phyloP scores from a whole-genome alignment of 176 grass and related monocot genomes.

The Melocanna baccifera region DNA sequence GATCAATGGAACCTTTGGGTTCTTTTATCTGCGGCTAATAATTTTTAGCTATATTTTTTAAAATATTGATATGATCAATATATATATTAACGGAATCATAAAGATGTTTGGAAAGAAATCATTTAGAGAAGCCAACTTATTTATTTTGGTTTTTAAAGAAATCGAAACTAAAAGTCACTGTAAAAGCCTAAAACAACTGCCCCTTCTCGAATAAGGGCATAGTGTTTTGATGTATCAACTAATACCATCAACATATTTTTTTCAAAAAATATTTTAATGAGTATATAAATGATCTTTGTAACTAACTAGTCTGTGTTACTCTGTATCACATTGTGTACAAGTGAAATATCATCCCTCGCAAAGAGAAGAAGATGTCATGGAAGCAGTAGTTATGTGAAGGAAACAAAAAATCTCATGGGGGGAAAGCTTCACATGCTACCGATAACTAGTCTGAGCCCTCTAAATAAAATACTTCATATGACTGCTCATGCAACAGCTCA shows the following conservation, averaged over 20 bases:
- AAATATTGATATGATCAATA: too few relatives aligned
- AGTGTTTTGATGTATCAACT: not conserved
- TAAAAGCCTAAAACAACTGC: too few relatives aligned
- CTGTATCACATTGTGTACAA: not conserved
- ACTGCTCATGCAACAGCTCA: not conserved
- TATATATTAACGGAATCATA: too few relatives aligned
- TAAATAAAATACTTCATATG: not conserved
- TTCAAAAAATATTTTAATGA: not conserved
- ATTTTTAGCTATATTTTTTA: too few relatives aligned
- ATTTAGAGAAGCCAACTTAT: too few relatives aligned
- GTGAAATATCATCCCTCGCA: not conserved
- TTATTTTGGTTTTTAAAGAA: too few relatives aligned
- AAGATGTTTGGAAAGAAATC: too few relatives aligned
- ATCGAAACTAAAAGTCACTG: too few relatives aligned
- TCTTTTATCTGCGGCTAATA: too few relatives aligned
- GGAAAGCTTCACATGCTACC: not conserved
- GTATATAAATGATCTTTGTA: not conserved
- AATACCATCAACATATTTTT: not conserved
- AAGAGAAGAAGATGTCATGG: not conserved
- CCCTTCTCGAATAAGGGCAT: too few relatives aligned
- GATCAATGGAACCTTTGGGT: not conserved
- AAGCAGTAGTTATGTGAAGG: not conserved
- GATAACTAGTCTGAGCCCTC: too few relatives aligned
- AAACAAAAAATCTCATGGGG: not conserved
- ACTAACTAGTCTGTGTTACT: not conserved